Conservation (phyloP, 805 yeast genomes). For the Scheffersomyces spartinae region DNA sequence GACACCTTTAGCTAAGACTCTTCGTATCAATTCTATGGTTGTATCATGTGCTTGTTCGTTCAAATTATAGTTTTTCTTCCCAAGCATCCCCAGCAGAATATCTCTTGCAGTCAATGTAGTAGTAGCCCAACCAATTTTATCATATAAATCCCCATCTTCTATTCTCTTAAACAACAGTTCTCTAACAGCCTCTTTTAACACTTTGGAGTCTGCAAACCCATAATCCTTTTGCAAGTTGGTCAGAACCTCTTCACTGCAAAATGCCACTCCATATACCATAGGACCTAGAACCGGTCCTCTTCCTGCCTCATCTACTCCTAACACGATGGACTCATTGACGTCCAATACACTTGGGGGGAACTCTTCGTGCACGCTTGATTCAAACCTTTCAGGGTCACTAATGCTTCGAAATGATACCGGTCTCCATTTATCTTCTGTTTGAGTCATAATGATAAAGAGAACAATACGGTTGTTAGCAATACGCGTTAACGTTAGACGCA, state of each 20-base stretch:
- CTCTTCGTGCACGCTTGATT: too few relatives aligned
- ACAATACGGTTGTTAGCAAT: too few relatives aligned
- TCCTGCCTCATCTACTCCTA: conserved; percentile 98
- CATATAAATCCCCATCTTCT: conserved; percentile 28
- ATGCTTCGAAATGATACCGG: too few relatives aligned
- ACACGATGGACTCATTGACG: conserved; percentile 32
- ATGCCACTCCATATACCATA: conserved; percentile 91
- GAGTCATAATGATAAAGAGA: too few relatives aligned
- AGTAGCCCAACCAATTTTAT: conserved; percentile 79
- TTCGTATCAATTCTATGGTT: conserved; percentile 68
- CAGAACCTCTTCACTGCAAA: conserved; percentile 48
- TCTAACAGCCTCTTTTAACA: conserved; percentile 63
- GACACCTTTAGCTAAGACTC: conserved; percentile 50
- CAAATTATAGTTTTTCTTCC: conserved; percentile 55
- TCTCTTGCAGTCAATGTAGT: conserved; percentile 79
- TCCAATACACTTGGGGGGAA: too few relatives aligned
- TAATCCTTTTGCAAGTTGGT: conserved; percentile 36
- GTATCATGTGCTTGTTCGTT: conserved; percentile 96
- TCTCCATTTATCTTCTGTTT: too few relatives aligned
- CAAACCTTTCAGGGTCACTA: too few relatives aligned
- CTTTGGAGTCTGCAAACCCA: conserved; percentile 92
- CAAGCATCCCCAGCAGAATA: conserved; percentile 80
- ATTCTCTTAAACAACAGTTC: conserved; percentile 48
- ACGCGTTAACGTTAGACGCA: too few relatives aligned
- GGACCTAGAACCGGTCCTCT: conserved; percentile 97